Conservation (phyloP, 2,329 filamentous ascomycete species). For the Trichoderma aggressivum region DNA sequence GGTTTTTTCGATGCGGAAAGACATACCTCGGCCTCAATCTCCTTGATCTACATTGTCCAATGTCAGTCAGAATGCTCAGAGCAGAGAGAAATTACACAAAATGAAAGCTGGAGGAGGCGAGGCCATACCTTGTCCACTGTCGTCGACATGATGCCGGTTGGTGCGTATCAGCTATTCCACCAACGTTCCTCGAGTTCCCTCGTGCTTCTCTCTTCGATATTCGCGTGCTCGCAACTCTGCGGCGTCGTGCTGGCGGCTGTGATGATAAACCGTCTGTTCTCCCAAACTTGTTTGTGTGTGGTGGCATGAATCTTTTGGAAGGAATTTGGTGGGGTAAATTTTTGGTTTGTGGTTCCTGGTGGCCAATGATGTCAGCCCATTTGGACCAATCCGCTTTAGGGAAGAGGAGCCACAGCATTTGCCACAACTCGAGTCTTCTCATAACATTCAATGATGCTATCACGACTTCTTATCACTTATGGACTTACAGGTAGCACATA, state of each 20-base stretch:
- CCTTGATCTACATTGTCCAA: conserved; percentile 71
- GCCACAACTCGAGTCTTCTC: not conserved
- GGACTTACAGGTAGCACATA: not conserved
- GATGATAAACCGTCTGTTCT: not conserved
- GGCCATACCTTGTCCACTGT: conserved; percentile 83
- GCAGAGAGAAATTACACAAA: not conserved
- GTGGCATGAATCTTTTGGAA: conserved; percentile 23
- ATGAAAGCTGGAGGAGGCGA: not conserved
- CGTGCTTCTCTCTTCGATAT: not conserved
- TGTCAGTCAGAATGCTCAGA: conserved; percentile 10
- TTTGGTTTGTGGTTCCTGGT: conserved; percentile 26
- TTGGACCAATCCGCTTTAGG: conserved; percentile 2
- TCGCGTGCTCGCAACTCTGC: not conserved
- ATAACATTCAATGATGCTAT: not conserved
- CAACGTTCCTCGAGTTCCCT: not conserved
- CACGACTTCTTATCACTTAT: not conserved
- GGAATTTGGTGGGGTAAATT: conserved; percentile 40
- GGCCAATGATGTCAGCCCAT: conserved; percentile 34
- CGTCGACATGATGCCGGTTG: conserved; percentile 73
- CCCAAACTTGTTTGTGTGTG: conserved; percentile 15
- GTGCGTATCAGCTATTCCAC: not conserved
- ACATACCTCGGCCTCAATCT: conserved; percentile 89
- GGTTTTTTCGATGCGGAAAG: not conserved
- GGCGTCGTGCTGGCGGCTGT: not conserved
- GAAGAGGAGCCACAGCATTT: not conserved